Evolutionary conservation across 352 stramenopile species (phyloP).

Genomic region (Phytophthora agathidicida): DNA sequence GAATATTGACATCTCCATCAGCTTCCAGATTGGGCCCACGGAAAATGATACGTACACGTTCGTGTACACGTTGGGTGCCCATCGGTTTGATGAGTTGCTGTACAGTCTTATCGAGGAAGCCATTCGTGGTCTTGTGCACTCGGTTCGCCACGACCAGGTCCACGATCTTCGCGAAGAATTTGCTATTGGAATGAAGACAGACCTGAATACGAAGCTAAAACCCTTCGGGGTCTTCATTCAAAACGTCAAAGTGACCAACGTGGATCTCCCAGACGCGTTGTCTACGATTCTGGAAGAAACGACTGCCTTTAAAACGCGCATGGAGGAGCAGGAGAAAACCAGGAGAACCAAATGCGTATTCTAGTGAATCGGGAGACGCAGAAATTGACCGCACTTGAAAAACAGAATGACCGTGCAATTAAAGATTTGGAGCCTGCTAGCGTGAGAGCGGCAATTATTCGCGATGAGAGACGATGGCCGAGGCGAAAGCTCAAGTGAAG

Average conservation of each 20-base stretch:
- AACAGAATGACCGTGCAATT: constrained; percentile 73
- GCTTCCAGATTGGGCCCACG: constrained; percentile 77
- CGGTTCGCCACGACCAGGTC: constrained; percentile 75
- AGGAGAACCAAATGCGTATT: constrained; percentile 81
- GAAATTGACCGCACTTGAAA: constrained; percentile 71
- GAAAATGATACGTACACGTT: constrained; percentile 73
- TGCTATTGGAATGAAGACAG: constrained; percentile 76
- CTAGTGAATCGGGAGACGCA: constrained; percentile 80
- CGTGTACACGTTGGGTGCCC: constrained; percentile 77
- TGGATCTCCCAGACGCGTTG: constrained; percentile 57
- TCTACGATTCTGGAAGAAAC: constrained; percentile 72
- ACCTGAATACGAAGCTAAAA: constrained; percentile 68
- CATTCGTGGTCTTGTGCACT: constrained; percentile 74
- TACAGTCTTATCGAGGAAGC: constrained; percentile 71
- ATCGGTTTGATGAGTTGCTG: constrained; percentile 78
- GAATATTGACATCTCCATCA: constrained; percentile 83
- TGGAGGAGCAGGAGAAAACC: constrained; percentile 89
- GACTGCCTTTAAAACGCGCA: constrained; percentile 81
- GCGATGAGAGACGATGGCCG: constrained; percentile 69
- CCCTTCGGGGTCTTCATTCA: constrained; percentile 78
- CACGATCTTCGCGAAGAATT: constrained; percentile 82
- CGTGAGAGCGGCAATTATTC: constrained; percentile 65
- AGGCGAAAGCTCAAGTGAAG: constrained; percentile 68
- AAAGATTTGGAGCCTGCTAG: constrained; percentile 70
- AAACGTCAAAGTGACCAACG: constrained; percentile 86